Base-by-base conservation (phyloP, 805 yeast genomes). In the Monosporozyma servazzii region DNA sequence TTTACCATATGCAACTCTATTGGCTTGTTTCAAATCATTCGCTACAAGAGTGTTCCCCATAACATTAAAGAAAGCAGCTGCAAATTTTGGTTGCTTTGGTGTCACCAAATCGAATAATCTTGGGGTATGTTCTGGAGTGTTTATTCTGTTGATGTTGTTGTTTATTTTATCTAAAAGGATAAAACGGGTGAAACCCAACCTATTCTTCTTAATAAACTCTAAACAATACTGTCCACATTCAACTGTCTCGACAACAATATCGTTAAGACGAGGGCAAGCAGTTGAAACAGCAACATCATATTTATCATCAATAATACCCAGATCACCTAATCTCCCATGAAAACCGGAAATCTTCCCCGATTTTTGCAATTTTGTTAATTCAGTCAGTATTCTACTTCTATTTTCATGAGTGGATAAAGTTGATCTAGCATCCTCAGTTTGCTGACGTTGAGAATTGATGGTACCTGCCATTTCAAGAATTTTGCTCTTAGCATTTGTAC, bases 251-350 rank as follows among this genome's bases (percentile, higher is more conserved):
- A 93, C 98, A 17, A 93, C 98, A 75, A 89, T 81, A 55, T 95
- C 91, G 64, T 91, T 95, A 52, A 93, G 73, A 8, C 90, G 82
- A 1, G 95, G 89, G 57, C 93, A 88, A 0, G 96, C 98, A 0
- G 98, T 93, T 0, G 98, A 89, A 8, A 93, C 81, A 0, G 99
- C 99, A 49, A 89, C 79, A 68, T 95, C 98, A 65, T 86, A 93
- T 60, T 79, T 77, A 56, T 85, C 87, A 64, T 88, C 96, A 56
- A 93, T 93, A 2, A 78, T 76, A n/a, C 96, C 99, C 45, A 93
- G 71, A 58, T 88, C 95, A 17, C 99, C 99, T 15, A 93, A 71
- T 55, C 96, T 75, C 0, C 98, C 99, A 64, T 87, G 76, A 58
- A 91, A 87, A 0, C 98, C 99, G 6, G 72, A 71, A 23, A 95